phyloP scores from a whole-genome alignment of 257 asterid genomes.

The Perilla frutescens region DNA sequence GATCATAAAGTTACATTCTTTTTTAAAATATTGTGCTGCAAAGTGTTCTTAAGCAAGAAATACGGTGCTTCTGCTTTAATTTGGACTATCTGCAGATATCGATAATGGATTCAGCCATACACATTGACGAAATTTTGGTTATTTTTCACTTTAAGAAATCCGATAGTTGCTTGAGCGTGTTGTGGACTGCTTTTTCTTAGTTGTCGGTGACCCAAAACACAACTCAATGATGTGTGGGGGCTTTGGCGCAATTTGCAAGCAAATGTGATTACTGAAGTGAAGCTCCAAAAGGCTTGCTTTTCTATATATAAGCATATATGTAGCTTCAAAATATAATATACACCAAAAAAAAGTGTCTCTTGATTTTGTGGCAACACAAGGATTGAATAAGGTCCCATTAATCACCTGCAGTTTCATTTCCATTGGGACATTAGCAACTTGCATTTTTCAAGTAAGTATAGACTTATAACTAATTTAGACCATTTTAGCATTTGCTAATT shows the following conservation, averaged over 20 bases:
- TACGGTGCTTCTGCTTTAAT: background rate
- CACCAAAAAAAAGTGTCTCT: background rate
- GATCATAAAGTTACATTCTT: conserved; percentile 26
- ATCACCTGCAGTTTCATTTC: conserved; percentile 3
- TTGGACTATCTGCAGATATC: background rate
- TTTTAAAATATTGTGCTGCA: background rate
- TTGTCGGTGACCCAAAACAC: conserved; percentile 12
- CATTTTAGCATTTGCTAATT: background rate
- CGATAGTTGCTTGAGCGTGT: conserved; percentile 19
- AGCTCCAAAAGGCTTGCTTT: conserved; percentile 13
- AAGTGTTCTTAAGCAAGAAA: conserved; percentile 22
- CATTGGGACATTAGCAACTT: background rate
- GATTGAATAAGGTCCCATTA: conserved; percentile 1
- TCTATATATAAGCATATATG: background rate
- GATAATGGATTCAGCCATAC: background rate
- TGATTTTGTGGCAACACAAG: conserved; percentile 10
- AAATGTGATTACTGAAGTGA: conserved; percentile 12
- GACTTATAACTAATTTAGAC: background rate
- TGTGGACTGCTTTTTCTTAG: conserved; percentile 6
- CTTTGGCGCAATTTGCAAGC: background rate
- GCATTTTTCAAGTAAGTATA: background rate
- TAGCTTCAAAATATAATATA: background rate
- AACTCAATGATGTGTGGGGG: conserved; percentile 1
- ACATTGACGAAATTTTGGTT: conserved; percentile 1
- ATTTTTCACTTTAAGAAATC: background rate